A percentile compares a stretch with the other conserved stretches of the same genome.
Conservation (phyloP, 2,329 filamentous ascomycete species). For the Nannizziopsis barbatae region DNA sequence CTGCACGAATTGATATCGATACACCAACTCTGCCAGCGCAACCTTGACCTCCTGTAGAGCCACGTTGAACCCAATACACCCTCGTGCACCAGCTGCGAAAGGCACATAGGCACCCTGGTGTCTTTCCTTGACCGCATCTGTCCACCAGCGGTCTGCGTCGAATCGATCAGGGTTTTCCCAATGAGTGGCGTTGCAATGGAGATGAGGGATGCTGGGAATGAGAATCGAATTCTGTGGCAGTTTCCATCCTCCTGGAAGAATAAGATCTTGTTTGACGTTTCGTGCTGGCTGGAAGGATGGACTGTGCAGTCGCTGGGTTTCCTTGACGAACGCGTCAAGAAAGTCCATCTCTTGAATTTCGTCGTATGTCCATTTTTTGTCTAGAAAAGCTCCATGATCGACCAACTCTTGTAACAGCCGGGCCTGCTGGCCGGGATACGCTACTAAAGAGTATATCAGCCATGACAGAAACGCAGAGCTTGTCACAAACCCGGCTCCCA, state of each 20-base stretch:
- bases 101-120: constrained; percentile 47
- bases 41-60: constrained; percentile 52
- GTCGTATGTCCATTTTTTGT: constrained; percentile 40
- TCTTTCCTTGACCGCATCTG: constrained; percentile 42
- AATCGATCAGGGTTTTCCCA: constrained; percentile 51
- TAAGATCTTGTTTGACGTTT: constrained; percentile 45
- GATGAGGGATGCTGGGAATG: constrained; percentile 40
- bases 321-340: constrained; percentile 41
- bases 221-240: constrained; percentile 44
- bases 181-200: constrained; percentile 42
- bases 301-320: constrained; percentile 50
- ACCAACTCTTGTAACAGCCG: constrained; percentile 48
- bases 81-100: constrained; percentile 47
- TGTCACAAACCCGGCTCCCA: constrained; percentile 51
- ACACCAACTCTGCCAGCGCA: background rate
- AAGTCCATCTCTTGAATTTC: constrained; percentile 40
- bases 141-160: constrained; percentile 50
- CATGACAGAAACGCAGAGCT: constrained; percentile 49
- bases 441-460: constrained; percentile 45
- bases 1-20: constrained; percentile 2
- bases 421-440: constrained; percentile 47
- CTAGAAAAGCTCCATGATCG: constrained; percentile 37
- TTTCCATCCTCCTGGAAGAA: constrained; percentile 50
- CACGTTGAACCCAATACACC: constrained; percentile 56
- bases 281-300: constrained; percentile 51